Conservation (phyloP, 2,329 filamentous ascomycete genomes). For the Fusarium sp. region DNA sequence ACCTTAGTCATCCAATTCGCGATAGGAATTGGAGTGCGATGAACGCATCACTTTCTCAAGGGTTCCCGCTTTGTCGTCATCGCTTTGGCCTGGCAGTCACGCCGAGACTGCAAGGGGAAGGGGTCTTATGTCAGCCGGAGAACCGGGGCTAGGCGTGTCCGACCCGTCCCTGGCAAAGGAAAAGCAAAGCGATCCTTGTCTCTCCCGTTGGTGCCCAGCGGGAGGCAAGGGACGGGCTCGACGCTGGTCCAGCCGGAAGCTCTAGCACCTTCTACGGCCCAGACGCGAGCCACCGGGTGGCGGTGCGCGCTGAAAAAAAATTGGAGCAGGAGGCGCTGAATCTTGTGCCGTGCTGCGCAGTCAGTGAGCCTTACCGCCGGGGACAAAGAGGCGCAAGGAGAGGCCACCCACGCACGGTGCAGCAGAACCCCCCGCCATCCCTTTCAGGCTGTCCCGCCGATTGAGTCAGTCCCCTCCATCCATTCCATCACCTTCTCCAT, state of each 20-base stretch:
- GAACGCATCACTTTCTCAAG: slow-evolving; percentile 22
- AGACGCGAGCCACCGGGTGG: slow-evolving; percentile 34
- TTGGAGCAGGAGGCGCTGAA: neutral
- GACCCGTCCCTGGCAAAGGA: slow-evolving; percentile 4
- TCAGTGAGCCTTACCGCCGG: slow-evolving; percentile 29
- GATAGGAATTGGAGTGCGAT: slow-evolving; percentile 2
- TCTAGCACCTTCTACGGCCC: slow-evolving; percentile 46
- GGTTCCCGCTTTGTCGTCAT: slow-evolving; percentile 37
- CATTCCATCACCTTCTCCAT: slow-evolving; percentile 46
- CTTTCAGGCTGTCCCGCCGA: slow-evolving; percentile 46
- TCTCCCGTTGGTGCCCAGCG: slow-evolving; percentile 12
- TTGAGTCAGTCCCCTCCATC: slow-evolving; percentile 50
- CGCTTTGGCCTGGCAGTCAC: slow-evolving; percentile 18
- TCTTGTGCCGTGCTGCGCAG: neutral
- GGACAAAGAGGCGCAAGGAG: slow-evolving; percentile 25
- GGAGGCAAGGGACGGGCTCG: slow-evolving; percentile 8
- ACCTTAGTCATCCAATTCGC: slow-evolving; percentile 38
- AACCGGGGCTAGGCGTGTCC: slow-evolving; percentile 17
- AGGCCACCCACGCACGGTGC: slow-evolving; percentile 37
- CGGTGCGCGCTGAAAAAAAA: slow-evolving; percentile 31
- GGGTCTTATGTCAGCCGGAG: slow-evolving; percentile 12
- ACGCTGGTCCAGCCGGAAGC: slow-evolving; percentile 12
- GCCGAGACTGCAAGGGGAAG: neutral
- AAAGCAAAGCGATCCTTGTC: neutral
- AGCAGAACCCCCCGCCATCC: slow-evolving; percentile 33